A percentile compares a stretch with the other conserved stretches of the same genome.
Conservation (phyloP, 345 rosid genomes). For the Tarenaya hassleriana region DNA sequence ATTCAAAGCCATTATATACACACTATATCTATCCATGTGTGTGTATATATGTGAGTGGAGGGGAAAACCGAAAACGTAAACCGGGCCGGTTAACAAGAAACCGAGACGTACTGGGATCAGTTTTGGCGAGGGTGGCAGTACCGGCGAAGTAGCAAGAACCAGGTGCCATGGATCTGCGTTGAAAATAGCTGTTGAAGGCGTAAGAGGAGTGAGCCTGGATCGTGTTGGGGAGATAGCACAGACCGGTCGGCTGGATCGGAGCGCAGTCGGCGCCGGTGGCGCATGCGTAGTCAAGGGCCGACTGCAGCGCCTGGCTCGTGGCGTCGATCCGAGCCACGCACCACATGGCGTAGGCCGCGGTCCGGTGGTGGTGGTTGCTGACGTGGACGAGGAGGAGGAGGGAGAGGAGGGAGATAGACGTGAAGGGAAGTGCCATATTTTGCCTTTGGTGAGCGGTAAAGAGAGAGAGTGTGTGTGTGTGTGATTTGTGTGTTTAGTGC, state of each 20-base stretch:
- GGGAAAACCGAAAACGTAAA: constrained; percentile 2
- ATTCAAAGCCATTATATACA: neutral
- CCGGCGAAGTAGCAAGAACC: constrained; percentile 80
- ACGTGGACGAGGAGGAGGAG: constrained; percentile 20
- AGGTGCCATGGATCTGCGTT: constrained; percentile 55
- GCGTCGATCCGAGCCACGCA: constrained; percentile 79
- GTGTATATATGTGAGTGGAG: too few relatives aligned
- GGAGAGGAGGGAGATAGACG: constrained; percentile 23
- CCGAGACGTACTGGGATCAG: constrained; percentile 58
- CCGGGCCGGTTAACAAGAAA: neutral
- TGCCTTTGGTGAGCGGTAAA: constrained; percentile 9
- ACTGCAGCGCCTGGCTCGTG: constrained; percentile 47
- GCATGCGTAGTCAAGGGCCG: constrained; percentile 66
- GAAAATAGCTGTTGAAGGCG: constrained; percentile 74
- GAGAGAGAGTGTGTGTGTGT: constrained; percentile 20
- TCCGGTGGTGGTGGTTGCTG: neutral
- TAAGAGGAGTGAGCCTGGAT: constrained; percentile 71
- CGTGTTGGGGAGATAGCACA: constrained; percentile 65
- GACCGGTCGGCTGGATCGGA: constrained; percentile 44
- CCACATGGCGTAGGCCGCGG: constrained; percentile 35
- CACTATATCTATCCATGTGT: neutral
- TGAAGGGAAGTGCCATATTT: constrained; percentile 31
- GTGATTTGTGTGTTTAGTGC: constrained; percentile 23
- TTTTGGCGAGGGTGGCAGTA: constrained; percentile 60
- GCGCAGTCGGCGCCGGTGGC: constrained; percentile 64